A percentile compares a stretch with the other conserved stretches of the same genome.
These are phyloP conservation scores for Chlamydomonas incerta DNA, from an alignment of 139 green algal species.

Conservation along the genomic window DNA sequence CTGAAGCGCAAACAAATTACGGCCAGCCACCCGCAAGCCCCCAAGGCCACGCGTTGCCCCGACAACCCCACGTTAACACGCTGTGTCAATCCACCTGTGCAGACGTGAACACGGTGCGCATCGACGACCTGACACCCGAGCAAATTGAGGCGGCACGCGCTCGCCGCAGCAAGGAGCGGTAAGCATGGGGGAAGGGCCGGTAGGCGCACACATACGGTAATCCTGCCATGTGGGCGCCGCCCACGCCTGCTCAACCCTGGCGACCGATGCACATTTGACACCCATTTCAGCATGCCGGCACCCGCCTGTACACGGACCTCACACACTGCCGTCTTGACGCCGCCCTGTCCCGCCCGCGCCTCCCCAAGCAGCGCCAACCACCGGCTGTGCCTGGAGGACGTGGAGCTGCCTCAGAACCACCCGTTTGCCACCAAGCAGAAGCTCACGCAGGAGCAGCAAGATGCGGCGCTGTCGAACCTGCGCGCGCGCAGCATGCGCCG, in stretches of 20 bases:
- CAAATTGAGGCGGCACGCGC: conserved; percentile 72
- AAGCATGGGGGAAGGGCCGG: neutral
- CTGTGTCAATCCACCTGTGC: neutral
- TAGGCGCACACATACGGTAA: too few relatives aligned
- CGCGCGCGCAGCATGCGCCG: conserved; percentile 10
- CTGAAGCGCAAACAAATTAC: too few relatives aligned
- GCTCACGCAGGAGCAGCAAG: conserved; percentile 19
- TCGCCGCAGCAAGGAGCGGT: conserved; percentile 71
- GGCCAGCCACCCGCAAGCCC: too few relatives aligned
- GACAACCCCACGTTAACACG: neutral
- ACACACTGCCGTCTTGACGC: neutral
- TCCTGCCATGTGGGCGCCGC: too few relatives aligned
- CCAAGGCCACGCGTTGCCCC: too few relatives aligned
- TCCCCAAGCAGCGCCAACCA: conserved; percentile 57
- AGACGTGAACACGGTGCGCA: conserved; percentile 74
- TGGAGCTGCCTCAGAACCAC: conserved; percentile 88
- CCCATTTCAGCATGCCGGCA: too few relatives aligned
- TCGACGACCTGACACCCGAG: conserved; percentile 74
- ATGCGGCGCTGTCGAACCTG: conserved; percentile 27
- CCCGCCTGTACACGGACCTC: too few relatives aligned
- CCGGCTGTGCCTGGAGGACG: conserved; percentile 68
- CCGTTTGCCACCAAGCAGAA: conserved; percentile 77
- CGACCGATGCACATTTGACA: neutral
- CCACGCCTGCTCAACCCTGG: neutral
- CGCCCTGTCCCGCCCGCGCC: neutral